A percentile compares a stretch with the other conserved stretches of the same genome.
phyloP scores from a whole-genome alignment of 2,329 filamentous ascomycete genomes.

The Stagonosporopsis chrysanthemi region DNA sequence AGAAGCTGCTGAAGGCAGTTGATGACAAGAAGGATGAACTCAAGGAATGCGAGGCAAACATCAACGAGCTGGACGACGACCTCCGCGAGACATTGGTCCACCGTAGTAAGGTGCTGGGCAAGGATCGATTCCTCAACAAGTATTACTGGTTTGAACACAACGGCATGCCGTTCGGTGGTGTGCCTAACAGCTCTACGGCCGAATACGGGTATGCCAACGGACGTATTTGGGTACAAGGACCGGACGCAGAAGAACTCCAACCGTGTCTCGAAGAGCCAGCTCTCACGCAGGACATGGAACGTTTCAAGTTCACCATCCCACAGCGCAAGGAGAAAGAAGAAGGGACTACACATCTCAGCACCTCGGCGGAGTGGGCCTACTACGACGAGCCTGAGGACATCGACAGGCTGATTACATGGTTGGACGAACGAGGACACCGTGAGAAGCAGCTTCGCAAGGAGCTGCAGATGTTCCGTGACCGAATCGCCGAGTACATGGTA shows the following conservation, averaged over 20 bases:
- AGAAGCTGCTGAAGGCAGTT: slow-evolving; percentile 86
- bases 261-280: slow-evolving; percentile 63
- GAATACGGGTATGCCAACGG: slow-evolving; percentile 90
- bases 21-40: slow-evolving; percentile 84
- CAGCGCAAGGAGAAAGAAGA: slow-evolving; percentile 89
- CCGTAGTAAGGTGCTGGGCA: slow-evolving; percentile 85
- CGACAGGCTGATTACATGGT: slow-evolving; percentile 82
- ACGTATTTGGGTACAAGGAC: slow-evolving; percentile 94
- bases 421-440: slow-evolving; percentile 85
- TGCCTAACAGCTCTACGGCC: slow-evolving; percentile 87
- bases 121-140: slow-evolving; percentile 96
- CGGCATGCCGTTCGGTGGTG: slow-evolving; percentile 92
- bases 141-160: slow-evolving; percentile 99
- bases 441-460: slow-evolving; percentile 91
- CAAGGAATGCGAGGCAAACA: slow-evolving; percentile 82
- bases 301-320: slow-evolving; percentile 81
- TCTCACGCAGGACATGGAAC: slow-evolving; percentile 76
- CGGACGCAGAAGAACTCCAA: slow-evolving; percentile 80
- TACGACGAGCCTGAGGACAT: slow-evolving; percentile 81
- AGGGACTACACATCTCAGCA: slow-evolving; percentile 77
- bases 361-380: slow-evolving; percentile 87
- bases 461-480: slow-evolving; percentile 75
- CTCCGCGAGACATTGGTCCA: slow-evolving; percentile 93
- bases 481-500: slow-evolving; percentile 81
- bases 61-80: slow-evolving; percentile 86